Conservation (phyloP, 2,329 filamentous ascomycete species). For the Colletotrichum sp. region DNA sequence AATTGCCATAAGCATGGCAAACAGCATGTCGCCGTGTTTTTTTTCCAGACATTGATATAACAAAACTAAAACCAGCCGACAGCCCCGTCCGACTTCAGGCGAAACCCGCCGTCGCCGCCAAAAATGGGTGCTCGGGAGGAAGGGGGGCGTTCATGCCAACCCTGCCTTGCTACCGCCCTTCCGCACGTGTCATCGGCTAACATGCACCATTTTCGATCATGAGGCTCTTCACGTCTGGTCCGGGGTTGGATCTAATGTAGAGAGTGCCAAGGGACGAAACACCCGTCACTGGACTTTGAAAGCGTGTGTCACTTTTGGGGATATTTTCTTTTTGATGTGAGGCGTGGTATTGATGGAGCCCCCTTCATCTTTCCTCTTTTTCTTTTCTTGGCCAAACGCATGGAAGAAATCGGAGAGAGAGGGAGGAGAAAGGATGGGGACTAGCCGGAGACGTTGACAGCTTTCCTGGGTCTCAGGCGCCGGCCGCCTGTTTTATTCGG, state of each 20-base stretch:
- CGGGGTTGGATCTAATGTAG: neutral
- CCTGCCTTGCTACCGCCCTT: neutral
- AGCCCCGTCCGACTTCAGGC: neutral
- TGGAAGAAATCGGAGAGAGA: neutral
- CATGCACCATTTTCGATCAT: neutral
- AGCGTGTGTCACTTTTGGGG: neutral
- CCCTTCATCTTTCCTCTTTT: neutral
- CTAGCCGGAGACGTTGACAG: neutral
- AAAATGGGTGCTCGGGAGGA: neutral
- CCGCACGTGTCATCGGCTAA: neutral
- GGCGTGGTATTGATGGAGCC: neutral
- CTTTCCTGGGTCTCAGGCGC: neutral
- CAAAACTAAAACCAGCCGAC: neutral
- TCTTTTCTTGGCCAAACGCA: neutral
- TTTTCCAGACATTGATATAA: neutral
- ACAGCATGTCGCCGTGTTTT: neutral
- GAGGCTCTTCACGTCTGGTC: neutral
- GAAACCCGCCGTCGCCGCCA: neutral
- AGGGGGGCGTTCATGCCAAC: neutral
- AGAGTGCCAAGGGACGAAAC: neutral
- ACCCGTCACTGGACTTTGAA: neutral
- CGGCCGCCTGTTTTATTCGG: neutral
- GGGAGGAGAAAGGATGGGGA: neutral
- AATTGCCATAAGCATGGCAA: neutral
- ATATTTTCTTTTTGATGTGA: neutral